Percentiles rank a stretch among this genome's conserved stretches.
Conservation (phyloP, 768 basidiomycete genomes). For the Baorangia bicolor region DNA sequence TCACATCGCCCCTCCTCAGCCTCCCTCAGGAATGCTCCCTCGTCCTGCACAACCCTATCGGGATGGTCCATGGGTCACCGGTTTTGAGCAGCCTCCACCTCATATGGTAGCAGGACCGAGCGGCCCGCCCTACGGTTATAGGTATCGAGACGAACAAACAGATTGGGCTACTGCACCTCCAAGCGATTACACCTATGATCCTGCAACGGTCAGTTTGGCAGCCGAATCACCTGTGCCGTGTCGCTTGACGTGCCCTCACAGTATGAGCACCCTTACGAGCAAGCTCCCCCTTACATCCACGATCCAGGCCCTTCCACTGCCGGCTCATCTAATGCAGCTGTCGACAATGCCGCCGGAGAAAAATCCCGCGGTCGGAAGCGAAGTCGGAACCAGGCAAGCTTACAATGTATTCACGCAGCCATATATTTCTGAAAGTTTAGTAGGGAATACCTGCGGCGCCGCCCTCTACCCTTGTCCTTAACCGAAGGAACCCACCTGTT, state of each 20-base stretch:
- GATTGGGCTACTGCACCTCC: constrained; percentile 44
- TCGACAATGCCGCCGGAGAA: constrained; percentile 34
- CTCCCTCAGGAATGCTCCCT: constrained; percentile 45
- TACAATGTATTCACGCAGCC: not conserved
- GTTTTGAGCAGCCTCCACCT: constrained; percentile 50
- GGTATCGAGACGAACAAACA: constrained; percentile 60
- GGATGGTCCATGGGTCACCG: constrained; percentile 54
- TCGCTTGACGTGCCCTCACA: constrained; percentile 25
- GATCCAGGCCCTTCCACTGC: constrained; percentile 49
- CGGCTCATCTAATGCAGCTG: constrained; percentile 37
- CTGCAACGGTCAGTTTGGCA: constrained; percentile 41
- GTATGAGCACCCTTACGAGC: constrained; percentile 60
- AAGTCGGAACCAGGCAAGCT: constrained; percentile 52
- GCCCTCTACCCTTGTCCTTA: constrained; percentile 64
- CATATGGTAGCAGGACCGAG: constrained; percentile 49
- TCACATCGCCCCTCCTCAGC: constrained; percentile 49
- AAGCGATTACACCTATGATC: constrained; percentile 54
- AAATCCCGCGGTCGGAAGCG: constrained; percentile 69
- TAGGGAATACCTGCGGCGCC: constrained; percentile 65
- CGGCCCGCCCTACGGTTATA: constrained; percentile 51
- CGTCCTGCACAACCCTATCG: constrained; percentile 45
- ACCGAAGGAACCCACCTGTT: constrained; percentile 62
- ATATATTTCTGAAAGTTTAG: constrained; percentile 2
- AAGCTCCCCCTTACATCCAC: constrained; percentile 53
- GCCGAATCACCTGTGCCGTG: not conserved